A percentile compares a stretch with the other conserved stretches of the same genome.
These are phyloP conservation scores for Podosphaera fusca DNA, from an alignment of 2,329 filamentous ascomycete genomes.

Conservation along the genomic window DNA sequence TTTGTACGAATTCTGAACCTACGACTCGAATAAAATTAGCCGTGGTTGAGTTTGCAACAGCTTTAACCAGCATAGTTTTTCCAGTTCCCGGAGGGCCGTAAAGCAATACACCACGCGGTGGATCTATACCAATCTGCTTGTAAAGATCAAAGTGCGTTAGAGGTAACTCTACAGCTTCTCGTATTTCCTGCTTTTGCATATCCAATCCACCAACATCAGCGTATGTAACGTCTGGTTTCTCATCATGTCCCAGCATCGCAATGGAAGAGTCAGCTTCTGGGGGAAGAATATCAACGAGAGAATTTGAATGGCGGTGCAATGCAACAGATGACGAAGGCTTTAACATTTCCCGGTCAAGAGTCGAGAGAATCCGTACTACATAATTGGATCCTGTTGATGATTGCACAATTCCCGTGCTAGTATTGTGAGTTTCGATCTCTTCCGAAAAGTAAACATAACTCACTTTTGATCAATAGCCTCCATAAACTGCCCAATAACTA, in stretches of 20 bases:
- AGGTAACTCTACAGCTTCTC: constrained; percentile 89
- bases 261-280: constrained; percentile 97
- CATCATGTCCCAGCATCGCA: constrained; percentile 85
- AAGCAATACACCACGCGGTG: constrained; percentile 81
- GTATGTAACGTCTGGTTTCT: constrained; percentile 97
- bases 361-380: constrained; percentile 92
- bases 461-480: constrained; percentile 99
- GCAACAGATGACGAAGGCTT: constrained; percentile 96
- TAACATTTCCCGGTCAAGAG: constrained; percentile 89
- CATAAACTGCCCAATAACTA: constrained; percentile 99
- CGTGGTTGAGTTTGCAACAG: constrained; percentile 92
- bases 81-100: constrained; percentile 92
- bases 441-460: constrained; percentile 12
- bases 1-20: constrained; percentile 95
- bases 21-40: constrained; percentile 97
- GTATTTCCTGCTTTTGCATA: constrained; percentile 99
- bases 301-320: constrained; percentile 93
- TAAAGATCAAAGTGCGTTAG: constrained; percentile 94
- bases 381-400: constrained; percentile 98
- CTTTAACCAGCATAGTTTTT: constrained; percentile 96
- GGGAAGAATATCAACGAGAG: constrained; percentile 93
- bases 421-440: constrained; percentile 6
- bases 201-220: constrained; percentile 93
- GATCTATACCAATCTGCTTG: constrained; percentile 97
- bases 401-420: constrained; percentile 89